Percentiles rank a stretch among this genome's conserved stretches.
These are phyloP conservation scores for Cladosporium sphaerospermum DNA, from an alignment of 2,329 filamentous ascomycete genomes.

Conservation along the genomic window DNA sequence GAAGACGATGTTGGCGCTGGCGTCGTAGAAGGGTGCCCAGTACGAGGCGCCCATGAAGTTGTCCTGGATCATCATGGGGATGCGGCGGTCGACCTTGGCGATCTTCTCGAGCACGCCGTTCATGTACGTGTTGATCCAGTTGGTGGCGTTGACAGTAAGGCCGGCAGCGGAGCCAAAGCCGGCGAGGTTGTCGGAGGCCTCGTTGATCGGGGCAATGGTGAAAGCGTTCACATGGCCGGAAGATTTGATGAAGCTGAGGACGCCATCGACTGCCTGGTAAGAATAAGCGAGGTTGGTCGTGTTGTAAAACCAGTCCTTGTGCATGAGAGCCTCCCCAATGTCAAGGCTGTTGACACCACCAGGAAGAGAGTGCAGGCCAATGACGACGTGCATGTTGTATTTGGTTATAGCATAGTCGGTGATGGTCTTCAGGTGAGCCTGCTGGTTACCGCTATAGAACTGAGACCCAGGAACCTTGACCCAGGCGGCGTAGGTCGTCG, in stretches of 20 bases:
- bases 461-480: constrained; percentile 29
- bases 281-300: constrained; percentile 30
- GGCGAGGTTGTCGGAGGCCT: constrained; percentile 30
- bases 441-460: constrained; percentile 31
- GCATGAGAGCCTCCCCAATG: constrained; percentile 25
- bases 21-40: constrained; percentile 26
- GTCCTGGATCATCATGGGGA: constrained; percentile 32
- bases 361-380: constrained; percentile 31
- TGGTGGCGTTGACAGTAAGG: constrained; percentile 25
- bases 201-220: constrained; percentile 35
- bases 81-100: constrained; percentile 22
- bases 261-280: constrained; percentile 27
- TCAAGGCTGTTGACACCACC: constrained; percentile 29
- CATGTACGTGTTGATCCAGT: constrained; percentile 32
- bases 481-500: constrained; percentile 34
- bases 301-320: constrained; percentile 33
- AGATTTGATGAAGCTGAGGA: constrained; percentile 29
- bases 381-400: constrained; percentile 32
- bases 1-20: constrained; percentile 27
- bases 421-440: constrained; percentile 26
- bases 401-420: constrained; percentile 32
- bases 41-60: constrained; percentile 23
- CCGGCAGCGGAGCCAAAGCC: constrained; percentile 30
- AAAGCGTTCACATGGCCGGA: constrained; percentile 27
- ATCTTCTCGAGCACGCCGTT: constrained; percentile 24